Base-by-base conservation (phyloP, 2,329 filamentous ascomycete genomes). In the Dactylellina parvicollis region DNA sequence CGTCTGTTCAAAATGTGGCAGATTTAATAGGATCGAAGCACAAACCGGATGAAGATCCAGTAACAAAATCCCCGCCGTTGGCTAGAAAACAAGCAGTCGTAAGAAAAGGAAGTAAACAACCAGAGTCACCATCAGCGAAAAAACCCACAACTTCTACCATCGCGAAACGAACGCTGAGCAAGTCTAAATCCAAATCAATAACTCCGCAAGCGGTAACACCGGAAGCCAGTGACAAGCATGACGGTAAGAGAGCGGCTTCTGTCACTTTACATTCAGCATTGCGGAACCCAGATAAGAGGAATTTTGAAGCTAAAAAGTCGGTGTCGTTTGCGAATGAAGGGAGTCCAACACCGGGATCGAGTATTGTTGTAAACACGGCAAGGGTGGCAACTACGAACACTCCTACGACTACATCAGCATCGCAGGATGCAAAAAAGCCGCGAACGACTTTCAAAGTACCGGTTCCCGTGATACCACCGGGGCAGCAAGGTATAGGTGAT, bases 321-420 rank as follows among this genome's bases (percentile, higher is more conserved):
- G 66, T 71, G 16, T 71, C 66, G 32, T 71, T 71, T 30, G 66
- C 66, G 42, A 71, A 62, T 62, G 66, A 71, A 71, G 66, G 65
- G 30, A 70, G 49, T 24, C 57, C 57, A n/a, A 49, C 28, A 2
- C 42, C 34, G 32, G 26, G 3, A 7, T 14, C 34, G 12, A 56
- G 32, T 16, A 38, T 22, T 22, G 44, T n/a, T 14, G 28, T 34
- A 28, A 28, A 38, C 4, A 20, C 49, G 22, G 50, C 38, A 12
- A 24, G 20, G 10, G 50, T 8, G 22, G 22, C 52, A 30, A 28
- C 46, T 12, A 18, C 7, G 28, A 52, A 3, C 20, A 18, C 47
- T 20, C 3, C 3, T 28, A 10, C 44, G 18, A 49, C 46, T 3
- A 52, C 50, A n/a, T 20, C 46, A 22, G 16, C 44, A 7, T 14